A percentile compares a stretch with the other conserved stretches of the same genome.
phyloP scores from a whole-genome alignment of 129 eudicot genomes.

The Helichrysum umbraculigerum region DNA sequence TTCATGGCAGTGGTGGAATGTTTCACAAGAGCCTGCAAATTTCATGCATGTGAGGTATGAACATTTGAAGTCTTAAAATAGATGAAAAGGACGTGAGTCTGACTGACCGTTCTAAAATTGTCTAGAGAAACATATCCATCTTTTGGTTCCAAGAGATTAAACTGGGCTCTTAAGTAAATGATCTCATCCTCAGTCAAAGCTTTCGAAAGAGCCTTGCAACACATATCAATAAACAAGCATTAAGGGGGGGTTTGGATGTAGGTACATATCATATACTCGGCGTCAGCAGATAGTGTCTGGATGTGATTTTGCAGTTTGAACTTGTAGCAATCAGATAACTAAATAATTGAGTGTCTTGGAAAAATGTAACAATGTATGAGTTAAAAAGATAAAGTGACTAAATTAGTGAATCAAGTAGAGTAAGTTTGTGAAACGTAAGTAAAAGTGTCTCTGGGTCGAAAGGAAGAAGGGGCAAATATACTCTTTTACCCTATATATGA shows the following conservation, averaged over 20 bases:
- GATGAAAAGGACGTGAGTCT: constrained; percentile 4
- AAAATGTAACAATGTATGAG: too few relatives aligned
- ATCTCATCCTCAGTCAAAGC: constrained; percentile 87
- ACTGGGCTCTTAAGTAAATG: constrained; percentile 77
- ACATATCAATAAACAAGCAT: constrained; percentile 9
- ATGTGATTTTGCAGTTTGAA: background rate
- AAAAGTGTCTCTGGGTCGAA: too few relatives aligned
- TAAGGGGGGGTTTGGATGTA: background rate
- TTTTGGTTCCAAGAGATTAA: constrained; percentile 76
- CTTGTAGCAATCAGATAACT: background rate
- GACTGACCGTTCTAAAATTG: constrained; percentile 76
- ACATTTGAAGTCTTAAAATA: constrained; percentile 14
- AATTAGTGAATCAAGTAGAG: too few relatives aligned
- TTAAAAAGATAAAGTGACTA: too few relatives aligned
- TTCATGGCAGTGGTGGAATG: constrained; percentile 90
- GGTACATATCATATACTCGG: background rate
- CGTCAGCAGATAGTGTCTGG: background rate
- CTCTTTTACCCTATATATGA: background rate
- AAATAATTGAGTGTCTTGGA: background rate
- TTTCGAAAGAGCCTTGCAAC: constrained; percentile 82
- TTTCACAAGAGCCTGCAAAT: constrained; percentile 81
- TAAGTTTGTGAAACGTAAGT: too few relatives aligned
- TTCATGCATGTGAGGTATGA: constrained; percentile 10
- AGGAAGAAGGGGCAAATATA: too few relatives aligned
- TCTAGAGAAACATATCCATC: constrained; percentile 72